Evolutionary conservation across 2,329 filamentous ascomycete genomes (phyloP).

Genomic region (Claviceps sorghi): DNA sequence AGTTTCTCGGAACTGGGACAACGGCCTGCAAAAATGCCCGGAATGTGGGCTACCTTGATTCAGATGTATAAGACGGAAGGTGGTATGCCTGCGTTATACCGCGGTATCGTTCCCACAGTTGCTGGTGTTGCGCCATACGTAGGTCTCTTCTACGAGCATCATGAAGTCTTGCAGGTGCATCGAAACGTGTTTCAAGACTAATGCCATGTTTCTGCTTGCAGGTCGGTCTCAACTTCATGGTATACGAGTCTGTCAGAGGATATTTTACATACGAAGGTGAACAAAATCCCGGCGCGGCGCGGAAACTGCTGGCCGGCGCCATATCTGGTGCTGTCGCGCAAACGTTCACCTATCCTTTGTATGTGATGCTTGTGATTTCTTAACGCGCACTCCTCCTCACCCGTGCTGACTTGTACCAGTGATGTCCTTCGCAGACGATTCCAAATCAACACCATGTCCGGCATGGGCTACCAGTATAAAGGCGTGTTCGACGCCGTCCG

Average conservation of each 20-base stretch:
- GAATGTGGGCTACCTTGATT: conserved; percentile 77
- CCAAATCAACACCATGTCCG: conserved; percentile 98
- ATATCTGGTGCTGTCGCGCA: conserved; percentile 94
- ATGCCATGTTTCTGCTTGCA: conserved; percentile 20
- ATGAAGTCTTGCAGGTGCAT: neutral
- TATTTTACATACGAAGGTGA: conserved; percentile 80
- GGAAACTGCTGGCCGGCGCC: conserved; percentile 80
- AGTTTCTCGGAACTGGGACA: conserved; percentile 68
- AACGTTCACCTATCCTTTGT: conserved; percentile 98
- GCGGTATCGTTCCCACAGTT: conserved; percentile 85
- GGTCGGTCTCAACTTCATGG: conserved; percentile 97
- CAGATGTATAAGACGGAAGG: conserved; percentile 87
- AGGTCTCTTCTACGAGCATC: conserved; percentile 11
- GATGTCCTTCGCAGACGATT: conserved; percentile 88
- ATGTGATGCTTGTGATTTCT: conserved; percentile 23
- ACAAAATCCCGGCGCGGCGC: conserved; percentile 59
- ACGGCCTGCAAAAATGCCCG: conserved; percentile 56
- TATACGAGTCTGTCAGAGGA: conserved; percentile 77
- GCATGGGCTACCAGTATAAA: conserved; percentile 93
- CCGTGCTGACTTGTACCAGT: conserved; percentile 28
- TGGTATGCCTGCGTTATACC: conserved; percentile 71
- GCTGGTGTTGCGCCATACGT: conserved; percentile 93
- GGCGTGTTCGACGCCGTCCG: conserved; percentile 70
- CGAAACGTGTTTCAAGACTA: neutral
- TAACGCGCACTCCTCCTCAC: neutral